Percentiles rank a stretch among this genome's conserved stretches.
phyloP scores from a whole-genome alignment of 148 eudicot genomes.

The Selenicereus undatus region DNA sequence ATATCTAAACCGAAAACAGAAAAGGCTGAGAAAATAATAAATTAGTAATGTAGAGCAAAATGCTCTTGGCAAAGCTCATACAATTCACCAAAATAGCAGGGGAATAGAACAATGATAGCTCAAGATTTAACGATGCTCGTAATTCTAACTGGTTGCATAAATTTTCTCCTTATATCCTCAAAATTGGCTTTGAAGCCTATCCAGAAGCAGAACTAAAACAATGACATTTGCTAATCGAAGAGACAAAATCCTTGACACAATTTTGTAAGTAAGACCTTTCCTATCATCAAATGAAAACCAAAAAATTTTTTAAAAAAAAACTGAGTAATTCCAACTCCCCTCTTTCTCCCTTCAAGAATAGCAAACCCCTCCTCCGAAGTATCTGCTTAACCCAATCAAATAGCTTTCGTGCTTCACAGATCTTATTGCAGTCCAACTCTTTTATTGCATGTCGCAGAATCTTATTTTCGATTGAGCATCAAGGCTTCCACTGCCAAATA shows the following conservation, averaged over 20 bases:
- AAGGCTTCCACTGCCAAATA: conserved; percentile 1
- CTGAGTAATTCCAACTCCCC: background rate
- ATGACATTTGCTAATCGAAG: background rate
- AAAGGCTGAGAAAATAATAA: too few species aligned
- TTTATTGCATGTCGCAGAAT: conserved; percentile 2
- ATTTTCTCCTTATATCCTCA: background rate
- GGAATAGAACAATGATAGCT: too few species aligned
- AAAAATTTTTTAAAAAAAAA: too few species aligned
- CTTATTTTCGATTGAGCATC: conserved; percentile 15
- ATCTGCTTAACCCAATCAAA: background rate
- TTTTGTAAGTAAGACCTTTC: background rate
- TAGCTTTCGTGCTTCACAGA: background rate
- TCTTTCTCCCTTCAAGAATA: background rate
- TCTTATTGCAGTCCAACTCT: background rate
- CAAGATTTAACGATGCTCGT: too few species aligned
- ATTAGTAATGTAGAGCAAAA: too few species aligned
- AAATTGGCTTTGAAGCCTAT: background rate
- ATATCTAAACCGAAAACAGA: too few species aligned
- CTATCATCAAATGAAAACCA: background rate
- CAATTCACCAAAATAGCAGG: too few species aligned
- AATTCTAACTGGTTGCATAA: background rate
- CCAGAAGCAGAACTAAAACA: background rate
- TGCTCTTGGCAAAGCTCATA: too few species aligned
- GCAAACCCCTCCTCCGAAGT: background rate
- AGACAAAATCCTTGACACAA: too few species aligned